Base-by-base conservation (phyloP, 164 flowering plant genomes). In the Amborella trichopoda region DNA sequence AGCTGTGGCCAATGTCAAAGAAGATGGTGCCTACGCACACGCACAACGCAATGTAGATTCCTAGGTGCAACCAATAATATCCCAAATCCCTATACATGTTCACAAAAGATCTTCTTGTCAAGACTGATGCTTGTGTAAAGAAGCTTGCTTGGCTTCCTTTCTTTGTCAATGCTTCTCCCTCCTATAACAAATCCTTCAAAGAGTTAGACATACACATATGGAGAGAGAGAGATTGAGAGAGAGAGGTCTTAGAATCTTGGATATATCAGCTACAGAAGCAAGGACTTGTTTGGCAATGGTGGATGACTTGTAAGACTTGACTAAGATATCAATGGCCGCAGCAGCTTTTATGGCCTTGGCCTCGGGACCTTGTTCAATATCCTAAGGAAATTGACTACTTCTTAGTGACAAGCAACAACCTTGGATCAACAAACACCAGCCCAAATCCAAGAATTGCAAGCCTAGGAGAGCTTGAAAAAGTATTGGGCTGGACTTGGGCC, bases 51-150 rank as follows among this genome's bases (percentile, higher is more conserved):
- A 70, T 45, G 42, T 70, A 68, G 21, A 73, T 54, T 20, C 42
- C 67, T 14, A 70, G 43, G n/a, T 76, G 68, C 24, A 80, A 13
- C 88, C 94, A 80, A 48, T 68, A 78, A 55, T 80, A 83, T 14
- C 91, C 86, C 3, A 66, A 30, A 38, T 79, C 91, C 17, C 83
- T 74, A 16, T 49, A 53, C 80, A 77, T 82, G 56, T 82, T 79
- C 13, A 71, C 51, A 28, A 41, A 70, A 4, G 91, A 80, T 22
- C 85, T 65, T 39, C 48, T 49, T 20, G 81, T 74, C 18, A 74
- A 73, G 51, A 69, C 60, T 2, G 52, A 22, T 27, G 63, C 60
- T 34, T 71, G 75, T 11, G 62, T 63, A 3, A 56, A 8, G 40
- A 67, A 69, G 44, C 58, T 54, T 23, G 79, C 67, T 34, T 73